Evolutionary conservation across 2,329 filamentous ascomycete genomes (phyloP).

Genomic region (Fusarium buharicum): DNA sequence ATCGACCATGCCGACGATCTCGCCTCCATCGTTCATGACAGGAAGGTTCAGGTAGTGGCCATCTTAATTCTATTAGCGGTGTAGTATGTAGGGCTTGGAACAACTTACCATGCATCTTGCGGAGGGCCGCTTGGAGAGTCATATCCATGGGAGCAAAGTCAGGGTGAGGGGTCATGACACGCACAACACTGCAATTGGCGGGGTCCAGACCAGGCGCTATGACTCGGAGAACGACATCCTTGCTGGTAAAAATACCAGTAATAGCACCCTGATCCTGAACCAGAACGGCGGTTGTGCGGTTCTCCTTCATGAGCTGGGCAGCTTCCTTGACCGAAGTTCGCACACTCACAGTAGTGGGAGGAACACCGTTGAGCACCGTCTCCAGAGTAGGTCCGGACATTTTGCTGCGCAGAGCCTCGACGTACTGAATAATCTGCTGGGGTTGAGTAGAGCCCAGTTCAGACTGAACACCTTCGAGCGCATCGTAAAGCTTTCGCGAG

Average conservation of each 20-base stretch:
- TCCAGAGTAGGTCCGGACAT: slow-evolving; percentile 99
- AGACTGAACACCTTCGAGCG: slow-evolving; percentile 95
- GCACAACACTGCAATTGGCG: slow-evolving; percentile 93
- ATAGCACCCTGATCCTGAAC: slow-evolving; percentile 98
- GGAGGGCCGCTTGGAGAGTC: slow-evolving; percentile 96
- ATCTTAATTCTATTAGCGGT: slow-evolving; percentile 65
- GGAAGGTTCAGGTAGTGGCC: slow-evolving; percentile 98
- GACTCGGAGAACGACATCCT: slow-evolving; percentile 97
- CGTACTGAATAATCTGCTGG: slow-evolving; percentile 98
- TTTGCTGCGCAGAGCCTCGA: slow-evolving; percentile 92
- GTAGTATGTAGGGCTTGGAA: background rate
- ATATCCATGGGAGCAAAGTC: slow-evolving; percentile 99
- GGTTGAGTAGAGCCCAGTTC: slow-evolving; percentile 95
- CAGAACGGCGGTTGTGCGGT: slow-evolving; percentile 95
- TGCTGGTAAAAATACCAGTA: slow-evolving; percentile 99
- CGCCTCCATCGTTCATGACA: slow-evolving; percentile 96
- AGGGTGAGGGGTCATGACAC: slow-evolving; percentile 98
- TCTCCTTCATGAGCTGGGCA: slow-evolving; percentile 96
- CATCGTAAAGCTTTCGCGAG: slow-evolving; percentile 97
- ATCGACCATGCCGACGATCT: slow-evolving; percentile 99
- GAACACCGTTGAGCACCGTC: slow-evolving; percentile 89
- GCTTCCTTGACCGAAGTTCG: slow-evolving; percentile 97
- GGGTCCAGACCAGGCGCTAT: slow-evolving; percentile 97
- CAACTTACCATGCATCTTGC: slow-evolving; percentile 95
- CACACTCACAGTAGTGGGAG: slow-evolving; percentile 94